Base-by-base conservation (phyloP, 495 filamentous ascomycete species). In the Aspergillus ostianus region DNA sequence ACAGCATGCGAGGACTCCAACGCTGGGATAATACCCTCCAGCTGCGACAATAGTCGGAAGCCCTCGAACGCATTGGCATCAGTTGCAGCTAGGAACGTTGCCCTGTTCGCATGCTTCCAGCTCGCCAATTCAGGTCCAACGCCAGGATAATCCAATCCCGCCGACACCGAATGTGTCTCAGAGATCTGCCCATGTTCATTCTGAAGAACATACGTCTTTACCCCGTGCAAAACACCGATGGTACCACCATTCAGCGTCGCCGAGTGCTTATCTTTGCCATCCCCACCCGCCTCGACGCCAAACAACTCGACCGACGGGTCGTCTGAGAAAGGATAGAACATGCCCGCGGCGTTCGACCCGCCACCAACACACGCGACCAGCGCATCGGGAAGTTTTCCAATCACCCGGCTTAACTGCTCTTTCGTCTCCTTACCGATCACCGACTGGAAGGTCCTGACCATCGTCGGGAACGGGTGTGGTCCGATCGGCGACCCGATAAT, bases 401-500 rank as follows among this genome's bases (percentile, higher is more conserved):
- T 55, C 36, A 87, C 81, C 66, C 85, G 81, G 20, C 83, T 75
- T 80, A 94, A 86, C 77, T 96, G 90, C 47, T 83, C 75, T 69
- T 89, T 91, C 29, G 92, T 94, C 77, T 96, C 92, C 62, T 85
- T 85, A 6, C 93, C 93, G 57, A 97, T 97, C 47, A 97, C 87
- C 6, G 87, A 91, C 77, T 98, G 94, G 85, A 98, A 96, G 0
- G 92, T 97, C 48, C 93, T 87, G 8, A 97, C 93, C 57, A 98
- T 97, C 47, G 91, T 96, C 0, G 93, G 93, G 85, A 96, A 97
- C 15, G 93, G 93, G 65, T 98, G 93, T 9, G 93, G 93, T 0
- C 93, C 93, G 64, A 98, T 96, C 15, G 94, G 93, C 7, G 90
- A 95, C 26, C 93, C 94, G 66, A 97, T 94, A 71, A 97, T 92